Conservation (phyloP, 805 yeast species). For the Saturnispora zaruensis region DNA sequence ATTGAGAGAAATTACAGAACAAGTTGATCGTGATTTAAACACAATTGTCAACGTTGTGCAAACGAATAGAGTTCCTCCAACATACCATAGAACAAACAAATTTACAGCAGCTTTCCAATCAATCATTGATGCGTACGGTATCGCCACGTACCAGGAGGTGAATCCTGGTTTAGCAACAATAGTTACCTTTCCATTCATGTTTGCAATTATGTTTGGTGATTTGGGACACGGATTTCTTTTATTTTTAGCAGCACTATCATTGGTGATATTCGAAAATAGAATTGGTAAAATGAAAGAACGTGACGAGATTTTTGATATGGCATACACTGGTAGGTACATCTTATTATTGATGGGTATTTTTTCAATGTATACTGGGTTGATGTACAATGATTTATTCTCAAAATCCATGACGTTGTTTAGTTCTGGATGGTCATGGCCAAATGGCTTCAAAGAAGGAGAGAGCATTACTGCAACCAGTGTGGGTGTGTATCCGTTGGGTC, state of each 20-base stretch:
- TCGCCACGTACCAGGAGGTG: conserved; percentile 66
- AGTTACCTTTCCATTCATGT: conserved; percentile 73
- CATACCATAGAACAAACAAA: conserved; percentile 61
- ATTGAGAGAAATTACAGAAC: conserved; percentile 54
- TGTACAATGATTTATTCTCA: conserved; percentile 67
- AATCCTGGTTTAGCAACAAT: conserved; percentile 70
- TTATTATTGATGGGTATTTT: conserved; percentile 61
- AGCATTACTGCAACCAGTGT: conserved; percentile 38
- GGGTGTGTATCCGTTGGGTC: conserved; percentile 53
- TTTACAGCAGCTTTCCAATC: conserved; percentile 62
- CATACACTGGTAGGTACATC: conserved; percentile 62
- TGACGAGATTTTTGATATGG: conserved; percentile 75
- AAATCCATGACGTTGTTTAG: conserved; percentile 58
- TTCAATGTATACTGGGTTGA: conserved; percentile 66
- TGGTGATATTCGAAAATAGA: conserved; percentile 47
- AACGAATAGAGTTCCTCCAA: conserved; percentile 64
- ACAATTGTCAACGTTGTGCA: conserved; percentile 51
- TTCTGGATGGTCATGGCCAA: conserved; percentile 66
- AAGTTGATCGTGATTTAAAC: conserved; percentile 35
- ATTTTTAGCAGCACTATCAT: conserved; percentile 42
- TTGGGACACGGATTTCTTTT: conserved; percentile 68
- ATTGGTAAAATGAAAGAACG: conserved; percentile 46
- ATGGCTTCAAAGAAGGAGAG: conserved; percentile 41
- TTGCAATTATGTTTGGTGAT: conserved; percentile 80
- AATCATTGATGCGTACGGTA: conserved; percentile 71